Base-by-base conservation (phyloP, 2,329 filamentous ascomycete species). In the Phoma herbarum region DNA sequence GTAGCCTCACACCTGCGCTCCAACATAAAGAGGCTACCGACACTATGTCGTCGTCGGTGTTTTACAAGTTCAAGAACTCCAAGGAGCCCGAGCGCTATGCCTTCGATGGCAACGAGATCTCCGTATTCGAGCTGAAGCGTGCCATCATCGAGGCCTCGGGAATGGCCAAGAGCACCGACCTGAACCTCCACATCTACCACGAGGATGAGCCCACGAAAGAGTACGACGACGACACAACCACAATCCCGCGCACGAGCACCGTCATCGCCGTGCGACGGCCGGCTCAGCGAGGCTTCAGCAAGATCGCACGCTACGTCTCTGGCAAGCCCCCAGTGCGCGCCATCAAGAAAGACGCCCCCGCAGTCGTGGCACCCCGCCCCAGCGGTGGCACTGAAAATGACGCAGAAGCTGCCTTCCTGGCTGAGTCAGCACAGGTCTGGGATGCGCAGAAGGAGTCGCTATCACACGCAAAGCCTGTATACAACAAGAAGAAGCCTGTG, bases 41-140 rank as follows among this genome's bases (percentile, higher is more conserved):
- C 44, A 52, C 23, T 60, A 97, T 97, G 93, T 88, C 92, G 77
- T 97, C 95, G 57, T 98, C 93, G 67, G 95, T 99, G 75, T 98
- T 97, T 82, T 99, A 97, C 91, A 97, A 97, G 82, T 99, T 99
- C 89, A 98, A 97, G 82, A 98, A 94, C 70, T 93, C 96, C 77
- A 97, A 93, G 82, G 95, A 98, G 76, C 92, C 93, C 60, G 92
- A 92, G 57, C 88, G 93, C 75, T 93, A 99, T 72, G 91, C 93
- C 75, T 98, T 99, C 79, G 94, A 99, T 80, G 95, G 95, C 75
- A 97, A 94, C 71, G 92, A 92, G 79, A 96, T 98, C 75, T 97
- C 94, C 62, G 95, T 98, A 64, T 99, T 98, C 81, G 96, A 99
- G 77, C 85, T 99, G 75, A 99, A 99, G 83, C 91, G 94, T 82